Evolutionary conservation across 225 moss, liverwort and hornwort genomes (phyloP), one percentile per base, ranked within the genome.

Genomic region (Physcomitrium patens): DNA sequence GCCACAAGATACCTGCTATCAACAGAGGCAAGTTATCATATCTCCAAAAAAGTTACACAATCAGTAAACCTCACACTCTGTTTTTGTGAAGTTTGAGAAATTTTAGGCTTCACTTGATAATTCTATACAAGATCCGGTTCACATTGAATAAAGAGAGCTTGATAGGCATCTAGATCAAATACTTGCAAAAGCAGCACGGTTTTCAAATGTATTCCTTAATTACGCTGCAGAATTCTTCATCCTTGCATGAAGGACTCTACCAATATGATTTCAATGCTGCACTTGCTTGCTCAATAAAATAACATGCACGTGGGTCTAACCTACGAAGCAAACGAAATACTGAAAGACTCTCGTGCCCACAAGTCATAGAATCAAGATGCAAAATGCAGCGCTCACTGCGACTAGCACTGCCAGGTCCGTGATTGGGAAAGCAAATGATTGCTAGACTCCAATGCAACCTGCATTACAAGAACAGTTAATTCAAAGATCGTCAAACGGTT

Each of bases 391-490:
- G 83, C 72, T 91, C 82, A 63, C 78, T 79, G 15, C 50, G 75
- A 59, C 64, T 71, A 28, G 83, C 76, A 68, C 75, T 81, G 60
- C 76, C 78, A 77, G 77, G 80, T 48, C 78, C 71, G 67, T 73
- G 66, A 42, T 87, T 86, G 55, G 94, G 92, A 82, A 92, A 86
- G 76, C 94, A 92, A 53, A 96, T 59, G 49, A 96, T 94, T 59
- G 96, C 96, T 37, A 96, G 86, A 79, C 96, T 96, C 96, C 96
- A 96, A 78, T 96, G 96, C 83, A 92, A 89, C 41, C 96, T 96
- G 83, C 67, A 63, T 6, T 9, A 63, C 43, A 44, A 42, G 24
- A 42, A 20, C 42, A 68, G 3, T 48, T 18, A 19, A 41, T 37
- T 55, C 50, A 64, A 64, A 65, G 12, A 50, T 12, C 31, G 22